Evolutionary conservation across 2,329 filamentous ascomycete species (phyloP).

Genomic region (Immersiporthe knoxdaviesiana): DNA sequence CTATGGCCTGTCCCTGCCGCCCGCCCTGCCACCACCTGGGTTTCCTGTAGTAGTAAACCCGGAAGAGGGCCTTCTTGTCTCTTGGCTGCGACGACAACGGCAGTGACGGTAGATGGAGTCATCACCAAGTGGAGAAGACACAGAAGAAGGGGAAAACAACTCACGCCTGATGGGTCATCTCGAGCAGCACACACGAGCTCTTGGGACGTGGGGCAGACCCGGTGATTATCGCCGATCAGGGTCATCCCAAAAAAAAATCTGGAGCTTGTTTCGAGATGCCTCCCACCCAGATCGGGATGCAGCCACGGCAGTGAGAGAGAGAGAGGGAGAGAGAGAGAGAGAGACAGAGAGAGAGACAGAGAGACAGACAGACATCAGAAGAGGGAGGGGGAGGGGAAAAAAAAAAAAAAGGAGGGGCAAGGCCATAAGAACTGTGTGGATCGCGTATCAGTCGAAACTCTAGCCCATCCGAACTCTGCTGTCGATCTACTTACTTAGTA

Average conservation of each 20-base stretch:
- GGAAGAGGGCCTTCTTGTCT: background rate
- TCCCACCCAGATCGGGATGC: background rate
- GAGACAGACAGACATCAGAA: background rate
- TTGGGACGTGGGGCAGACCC: background rate
- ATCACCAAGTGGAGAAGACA: background rate
- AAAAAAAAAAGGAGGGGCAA: background rate
- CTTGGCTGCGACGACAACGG: background rate
- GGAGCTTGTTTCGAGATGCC: background rate
- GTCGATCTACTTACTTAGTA: background rate
- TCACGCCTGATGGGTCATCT: no score
- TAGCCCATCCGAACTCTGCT: background rate
- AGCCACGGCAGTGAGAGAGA: background rate
- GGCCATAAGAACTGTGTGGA: no score
- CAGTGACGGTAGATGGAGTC: background rate
- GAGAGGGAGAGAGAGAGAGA: no score
- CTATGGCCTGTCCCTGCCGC: background rate
- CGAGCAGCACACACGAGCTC: background rate
- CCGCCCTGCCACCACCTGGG: background rate
- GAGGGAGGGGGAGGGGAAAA: background rate
- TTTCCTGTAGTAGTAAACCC: background rate
- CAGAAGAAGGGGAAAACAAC: background rate
- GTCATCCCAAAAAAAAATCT: conserved; percentile 1
- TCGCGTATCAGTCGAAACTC: background rate
- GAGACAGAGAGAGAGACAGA: no score
- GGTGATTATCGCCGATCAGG: background rate